Evolutionary conservation across 306 rosid genomes (phyloP).

Genomic region (Clitoria ternatea): DNA sequence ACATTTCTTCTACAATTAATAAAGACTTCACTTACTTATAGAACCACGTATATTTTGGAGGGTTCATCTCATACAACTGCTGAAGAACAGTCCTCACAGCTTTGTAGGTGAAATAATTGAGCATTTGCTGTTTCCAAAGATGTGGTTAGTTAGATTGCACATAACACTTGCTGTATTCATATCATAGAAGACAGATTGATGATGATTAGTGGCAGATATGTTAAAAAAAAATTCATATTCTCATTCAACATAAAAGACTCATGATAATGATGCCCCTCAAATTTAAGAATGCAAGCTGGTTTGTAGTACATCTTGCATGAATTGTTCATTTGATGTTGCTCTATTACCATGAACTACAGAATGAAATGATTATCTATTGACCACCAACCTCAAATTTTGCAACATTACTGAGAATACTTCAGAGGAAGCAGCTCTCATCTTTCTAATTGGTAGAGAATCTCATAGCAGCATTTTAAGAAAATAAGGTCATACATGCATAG

Average conservation of each 20-base stretch:
- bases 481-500: not conserved
- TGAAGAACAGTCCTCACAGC: slow-evolving; percentile 95
- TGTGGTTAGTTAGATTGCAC: slow-evolving; percentile 29
- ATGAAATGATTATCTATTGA: not conserved
- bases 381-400: not conserved
- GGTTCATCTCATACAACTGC: slow-evolving; percentile 94
- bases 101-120: slow-evolving; percentile 90
- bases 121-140: slow-evolving; percentile 69
- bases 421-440: slow-evolving; percentile 13
- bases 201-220: not conserved
- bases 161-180: not conserved
- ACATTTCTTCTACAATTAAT: not conserved
- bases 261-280: not conserved
- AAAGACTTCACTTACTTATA: slow-evolving; percentile 65
- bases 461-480: slow-evolving; percentile 4
- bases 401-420: not conserved
- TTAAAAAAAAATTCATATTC: not conserved
- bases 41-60: slow-evolving; percentile 83
- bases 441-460: not conserved
- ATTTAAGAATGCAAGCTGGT: not conserved
- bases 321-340: not conserved
- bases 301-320: not conserved
- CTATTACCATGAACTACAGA: not conserved
- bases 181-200: not conserved
- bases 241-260: not conserved